These are phyloP conservation scores for Dalbergia cultrata DNA, from an alignment of 306 rosid genomes.

Conservation along the genomic window DNA sequence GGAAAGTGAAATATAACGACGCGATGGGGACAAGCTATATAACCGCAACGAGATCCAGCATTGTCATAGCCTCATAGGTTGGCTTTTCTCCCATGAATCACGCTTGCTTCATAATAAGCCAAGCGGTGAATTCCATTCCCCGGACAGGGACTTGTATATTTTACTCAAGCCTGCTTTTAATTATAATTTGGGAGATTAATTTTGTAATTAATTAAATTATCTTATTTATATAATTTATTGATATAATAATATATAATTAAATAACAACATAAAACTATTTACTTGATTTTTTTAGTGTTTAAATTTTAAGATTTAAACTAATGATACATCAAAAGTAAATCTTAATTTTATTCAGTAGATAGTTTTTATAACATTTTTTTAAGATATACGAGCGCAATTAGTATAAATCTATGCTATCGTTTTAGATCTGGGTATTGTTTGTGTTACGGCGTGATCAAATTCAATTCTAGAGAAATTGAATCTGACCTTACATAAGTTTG, in stretches of 20 bases:
- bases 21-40: constrained; percentile 1
- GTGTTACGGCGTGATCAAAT: not conserved
- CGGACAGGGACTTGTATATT: not conserved
- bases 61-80: not conserved
- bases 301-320: too few relatives aligned
- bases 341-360: too few relatives aligned
- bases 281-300: too few relatives aligned
- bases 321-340: too few relatives aligned
- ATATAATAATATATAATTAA: too few relatives aligned
- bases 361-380: too few relatives aligned
- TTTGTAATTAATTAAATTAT: too few relatives aligned
- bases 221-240: too few relatives aligned
- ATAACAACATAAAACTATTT: too few relatives aligned
- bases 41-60: not conserved
- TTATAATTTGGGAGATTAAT: not conserved
- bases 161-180: not conserved
- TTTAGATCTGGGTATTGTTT: too few relatives aligned
- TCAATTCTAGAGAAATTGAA: not conserved
- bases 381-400: too few relatives aligned
- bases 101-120: not conserved
- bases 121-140: not conserved
- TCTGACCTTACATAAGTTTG: not conserved
- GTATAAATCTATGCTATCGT: too few relatives aligned
- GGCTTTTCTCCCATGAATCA: not conserved
- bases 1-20: constrained; percentile 4